Evolutionary conservation across 345 rosid species (phyloP).

Genomic region (Cochlearia excelsa): DNA sequence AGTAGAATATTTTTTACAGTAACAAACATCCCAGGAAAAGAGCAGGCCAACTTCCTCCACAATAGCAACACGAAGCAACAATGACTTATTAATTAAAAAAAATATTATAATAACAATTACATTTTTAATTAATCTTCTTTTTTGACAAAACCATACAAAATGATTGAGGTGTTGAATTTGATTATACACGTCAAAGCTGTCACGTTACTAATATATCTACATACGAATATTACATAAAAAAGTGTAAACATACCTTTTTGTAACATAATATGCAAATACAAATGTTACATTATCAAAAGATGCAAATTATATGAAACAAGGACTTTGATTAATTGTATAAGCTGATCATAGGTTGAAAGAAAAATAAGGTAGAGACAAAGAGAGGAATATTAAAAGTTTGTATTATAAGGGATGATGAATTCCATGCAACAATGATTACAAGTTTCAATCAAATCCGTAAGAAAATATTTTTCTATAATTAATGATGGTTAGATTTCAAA

Average conservation of each 20-base stretch:
- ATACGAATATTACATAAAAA: no score
- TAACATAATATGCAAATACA: not conserved
- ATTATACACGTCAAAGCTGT: constrained; percentile 5
- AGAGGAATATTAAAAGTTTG: constrained; percentile 30
- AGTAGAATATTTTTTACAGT: not conserved
- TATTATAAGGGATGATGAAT: constrained; percentile 48
- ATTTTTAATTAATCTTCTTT: constrained; percentile 15
- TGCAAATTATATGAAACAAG: not conserved
- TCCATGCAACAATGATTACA: constrained; percentile 92
- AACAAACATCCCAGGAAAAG: constrained; percentile 37
- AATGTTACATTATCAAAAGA: not conserved
- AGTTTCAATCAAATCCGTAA: constrained; percentile 54
- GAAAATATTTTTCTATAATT: constrained; percentile 43
- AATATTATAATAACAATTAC: not conserved
- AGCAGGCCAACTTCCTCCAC: constrained; percentile 54
- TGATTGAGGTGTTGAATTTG: constrained; percentile 5
- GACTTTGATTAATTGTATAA: not conserved
- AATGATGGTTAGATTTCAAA: constrained; percentile 71
- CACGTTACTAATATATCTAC: constrained; percentile 18
- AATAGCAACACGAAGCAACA: constrained; percentile 46
- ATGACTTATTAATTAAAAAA: constrained; percentile 19
- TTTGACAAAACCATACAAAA: constrained; percentile 20
- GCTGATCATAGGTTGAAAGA: constrained; percentile 20
- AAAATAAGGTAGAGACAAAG: constrained; percentile 44
- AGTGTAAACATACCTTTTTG: no score